Conservation (phyloP, 129 eudicot genomes). For the Logfia minima region DNA sequence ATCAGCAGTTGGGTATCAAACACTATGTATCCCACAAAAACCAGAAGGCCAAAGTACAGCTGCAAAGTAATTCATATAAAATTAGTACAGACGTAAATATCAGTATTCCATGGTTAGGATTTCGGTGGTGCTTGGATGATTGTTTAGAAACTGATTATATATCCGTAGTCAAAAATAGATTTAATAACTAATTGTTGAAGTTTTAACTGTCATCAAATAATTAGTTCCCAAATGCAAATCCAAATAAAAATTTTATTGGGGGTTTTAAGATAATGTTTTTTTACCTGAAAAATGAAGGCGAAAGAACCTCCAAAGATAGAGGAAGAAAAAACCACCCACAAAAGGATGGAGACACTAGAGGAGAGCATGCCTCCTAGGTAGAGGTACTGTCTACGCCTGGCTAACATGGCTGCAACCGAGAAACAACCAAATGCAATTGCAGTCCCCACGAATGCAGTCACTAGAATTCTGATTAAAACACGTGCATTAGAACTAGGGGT, state of each 20-base stretch:
- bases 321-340: slow-evolving; percentile 67
- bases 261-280: no score
- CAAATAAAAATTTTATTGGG: no score
- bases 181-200: no score
- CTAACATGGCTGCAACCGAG: slow-evolving; percentile 71
- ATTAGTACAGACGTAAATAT: background rate
- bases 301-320: slow-evolving; percentile 60
- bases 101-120: no score
- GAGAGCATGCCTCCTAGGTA: slow-evolving; percentile 67
- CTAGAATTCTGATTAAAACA: slow-evolving; percentile 49
- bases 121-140: no score
- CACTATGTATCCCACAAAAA: slow-evolving; percentile 75
- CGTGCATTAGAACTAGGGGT: background rate
- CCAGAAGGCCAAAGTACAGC: slow-evolving; percentile 72
- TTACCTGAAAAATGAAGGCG: slow-evolving; percentile 69
- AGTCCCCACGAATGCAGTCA: slow-evolving; percentile 62
- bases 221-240: no score
- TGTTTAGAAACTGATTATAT: no score
- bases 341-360: slow-evolving; percentile 60
- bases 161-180: no score
- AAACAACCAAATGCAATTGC: slow-evolving; percentile 73
- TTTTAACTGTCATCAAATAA: no score
- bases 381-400: slow-evolving; percentile 58
- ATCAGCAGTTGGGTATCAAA: slow-evolving; percentile 67
- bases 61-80: slow-evolving; percentile 21